Conservation (phyloP, 2,329 filamentous ascomycete species). For the Ascochyta rabiei region DNA sequence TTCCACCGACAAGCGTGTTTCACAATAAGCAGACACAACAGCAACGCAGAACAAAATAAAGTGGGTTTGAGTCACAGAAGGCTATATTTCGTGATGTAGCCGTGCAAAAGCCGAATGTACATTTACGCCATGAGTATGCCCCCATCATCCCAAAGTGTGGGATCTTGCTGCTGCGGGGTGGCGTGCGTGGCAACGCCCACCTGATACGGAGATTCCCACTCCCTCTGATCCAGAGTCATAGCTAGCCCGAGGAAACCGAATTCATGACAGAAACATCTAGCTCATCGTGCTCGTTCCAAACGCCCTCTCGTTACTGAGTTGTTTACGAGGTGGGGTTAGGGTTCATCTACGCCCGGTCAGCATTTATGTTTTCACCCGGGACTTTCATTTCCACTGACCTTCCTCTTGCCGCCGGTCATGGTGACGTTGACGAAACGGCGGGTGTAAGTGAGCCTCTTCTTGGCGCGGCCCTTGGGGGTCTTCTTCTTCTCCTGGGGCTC, state of each 20-base stretch:
- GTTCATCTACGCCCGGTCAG: slow-evolving; percentile 70
- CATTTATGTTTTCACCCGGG: background rate
- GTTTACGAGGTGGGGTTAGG: slow-evolving; percentile 76
- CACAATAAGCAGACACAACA: background rate
- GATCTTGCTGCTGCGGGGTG: slow-evolving; percentile 37
- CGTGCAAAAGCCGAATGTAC: slow-evolving; percentile 46
- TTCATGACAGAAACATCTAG: slow-evolving; percentile 45
- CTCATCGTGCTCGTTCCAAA: slow-evolving; percentile 40
- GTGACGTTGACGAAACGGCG: slow-evolving; percentile 98
- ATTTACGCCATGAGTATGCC: slow-evolving; percentile 50
- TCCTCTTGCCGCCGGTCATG: slow-evolving; percentile 96
- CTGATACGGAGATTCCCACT: slow-evolving; percentile 37
- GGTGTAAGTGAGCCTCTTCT: slow-evolving; percentile 96
- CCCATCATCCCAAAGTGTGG: slow-evolving; percentile 47
- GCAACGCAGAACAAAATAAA: background rate
- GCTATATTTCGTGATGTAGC: slow-evolving; percentile 40
- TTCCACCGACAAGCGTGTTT: too few relatives aligned
- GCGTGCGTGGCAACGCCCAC: slow-evolving; percentile 39
- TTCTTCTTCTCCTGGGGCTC: slow-evolving; percentile 95
- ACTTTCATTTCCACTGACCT: slow-evolving; percentile 65
- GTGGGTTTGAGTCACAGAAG: slow-evolving; percentile 31
- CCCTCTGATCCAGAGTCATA: slow-evolving; percentile 51
- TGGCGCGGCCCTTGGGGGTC: slow-evolving; percentile 93
- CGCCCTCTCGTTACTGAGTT: slow-evolving; percentile 28
- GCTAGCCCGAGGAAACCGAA: slow-evolving; percentile 44